These are phyloP conservation scores for Trametes punicea DNA, from an alignment of 768 basidiomycete species.

Conservation along the genomic window DNA sequence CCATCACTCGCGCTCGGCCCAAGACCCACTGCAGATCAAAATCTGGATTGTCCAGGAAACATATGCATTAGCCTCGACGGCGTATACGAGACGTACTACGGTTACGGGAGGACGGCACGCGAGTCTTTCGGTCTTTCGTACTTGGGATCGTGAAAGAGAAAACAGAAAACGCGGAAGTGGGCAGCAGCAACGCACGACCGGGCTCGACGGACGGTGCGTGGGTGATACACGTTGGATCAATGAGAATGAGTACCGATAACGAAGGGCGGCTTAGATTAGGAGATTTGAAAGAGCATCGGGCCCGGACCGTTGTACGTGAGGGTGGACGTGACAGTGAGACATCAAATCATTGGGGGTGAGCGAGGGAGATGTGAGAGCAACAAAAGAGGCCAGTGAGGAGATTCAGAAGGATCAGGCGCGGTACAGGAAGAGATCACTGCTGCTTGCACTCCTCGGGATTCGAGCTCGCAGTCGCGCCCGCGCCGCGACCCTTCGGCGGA, in stretches of 20 bases:
- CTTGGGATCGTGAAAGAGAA: too few species aligned
- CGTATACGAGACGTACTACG: background rate
- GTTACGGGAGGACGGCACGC: too few species aligned
- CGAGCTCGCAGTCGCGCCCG: slow-evolving; percentile 44
- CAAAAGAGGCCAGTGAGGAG: background rate
- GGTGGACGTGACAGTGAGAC: background rate
- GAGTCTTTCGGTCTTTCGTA: too few species aligned
- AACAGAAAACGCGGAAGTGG: background rate
- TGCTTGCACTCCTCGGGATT: slow-evolving; percentile 92
- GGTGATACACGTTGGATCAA: slow-evolving; percentile 8
- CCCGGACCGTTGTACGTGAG: background rate
- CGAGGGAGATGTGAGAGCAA: background rate
- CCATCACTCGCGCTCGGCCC: too few species aligned
- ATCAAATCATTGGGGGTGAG: background rate
- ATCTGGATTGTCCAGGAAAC: slow-evolving; percentile 4
- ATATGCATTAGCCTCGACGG: background rate
- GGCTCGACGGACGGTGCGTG: slow-evolving; percentile 17
- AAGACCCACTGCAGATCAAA: too few species aligned
- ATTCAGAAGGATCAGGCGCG: background rate
- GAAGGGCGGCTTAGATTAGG: slow-evolving; percentile 3
- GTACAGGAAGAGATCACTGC: slow-evolving; percentile 47
- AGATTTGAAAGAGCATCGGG: background rate
- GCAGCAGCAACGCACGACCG: slow-evolving; percentile 14
- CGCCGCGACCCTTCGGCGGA: slow-evolving; percentile 52
- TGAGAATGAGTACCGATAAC: too few species aligned